Percentiles rank a stretch among this genome's conserved stretches.
These are phyloP conservation scores for Penicillium sp. DNA, from an alignment of 2,329 filamentous ascomycete species.

Conservation along the genomic window DNA sequence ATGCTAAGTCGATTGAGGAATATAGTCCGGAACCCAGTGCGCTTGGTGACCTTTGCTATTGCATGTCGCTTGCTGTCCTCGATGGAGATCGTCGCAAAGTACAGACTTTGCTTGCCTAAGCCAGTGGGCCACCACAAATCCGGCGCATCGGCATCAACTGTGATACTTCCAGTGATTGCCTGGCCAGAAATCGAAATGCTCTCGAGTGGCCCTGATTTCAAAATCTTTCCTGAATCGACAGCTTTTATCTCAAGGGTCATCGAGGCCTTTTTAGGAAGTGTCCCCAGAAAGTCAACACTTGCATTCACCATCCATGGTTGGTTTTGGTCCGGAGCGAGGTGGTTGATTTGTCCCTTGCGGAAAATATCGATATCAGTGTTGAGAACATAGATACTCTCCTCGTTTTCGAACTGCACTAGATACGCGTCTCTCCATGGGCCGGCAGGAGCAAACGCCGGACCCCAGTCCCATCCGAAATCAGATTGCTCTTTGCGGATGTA, in stretches of 20 bases:
- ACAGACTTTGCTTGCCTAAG: conserved; percentile 63
- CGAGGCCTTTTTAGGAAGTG: conserved; percentile 49
- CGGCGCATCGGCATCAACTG: conserved; percentile 52
- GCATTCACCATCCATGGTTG: conserved; percentile 67
- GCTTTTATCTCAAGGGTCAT: conserved; percentile 58
- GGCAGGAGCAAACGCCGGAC: conserved; percentile 66
- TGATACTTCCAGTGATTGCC: conserved; percentile 57
- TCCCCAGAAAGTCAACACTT: conserved; percentile 63
- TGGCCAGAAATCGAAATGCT: conserved; percentile 51
- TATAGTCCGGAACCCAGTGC: conserved; percentile 67
- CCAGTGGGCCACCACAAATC: conserved; percentile 68
- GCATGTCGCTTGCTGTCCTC: conserved; percentile 43
- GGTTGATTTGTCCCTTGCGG: conserved; percentile 63
- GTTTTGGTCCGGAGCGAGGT: conserved; percentile 62
- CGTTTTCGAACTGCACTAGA: conserved; percentile 57
- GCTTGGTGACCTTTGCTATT: conserved; percentile 57
- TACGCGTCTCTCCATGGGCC: conserved; percentile 67
- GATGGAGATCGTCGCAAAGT: conserved; percentile 61
- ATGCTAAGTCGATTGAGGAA: conserved; percentile 63
- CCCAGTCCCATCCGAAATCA: conserved; percentile 71
- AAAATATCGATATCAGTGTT: conserved; percentile 66
- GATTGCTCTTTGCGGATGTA: conserved; percentile 67
- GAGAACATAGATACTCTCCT: conserved; percentile 54
- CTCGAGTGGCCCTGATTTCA: conserved; percentile 47
- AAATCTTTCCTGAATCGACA: conserved; percentile 43